Conservation (phyloP, 2,329 filamentous ascomycete genomes). For the Rhynchosporium agropyri region DNA sequence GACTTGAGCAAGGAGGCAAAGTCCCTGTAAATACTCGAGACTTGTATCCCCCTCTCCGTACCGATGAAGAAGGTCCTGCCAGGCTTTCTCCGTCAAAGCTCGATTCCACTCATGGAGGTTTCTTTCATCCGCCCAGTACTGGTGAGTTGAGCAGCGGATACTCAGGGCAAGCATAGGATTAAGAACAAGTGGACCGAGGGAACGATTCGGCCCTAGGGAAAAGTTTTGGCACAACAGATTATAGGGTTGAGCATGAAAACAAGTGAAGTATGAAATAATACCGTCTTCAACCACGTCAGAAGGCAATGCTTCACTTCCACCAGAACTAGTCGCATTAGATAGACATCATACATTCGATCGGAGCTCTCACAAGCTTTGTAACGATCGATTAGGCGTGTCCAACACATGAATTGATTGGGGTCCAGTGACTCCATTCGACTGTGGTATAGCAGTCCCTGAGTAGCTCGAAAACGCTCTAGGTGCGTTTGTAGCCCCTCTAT, state of each 20-base stretch:
- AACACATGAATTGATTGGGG: background rate
- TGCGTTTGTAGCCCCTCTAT: background rate
- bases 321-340: background rate
- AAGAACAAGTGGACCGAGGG: conserved; percentile 20
- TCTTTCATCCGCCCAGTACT: conserved; percentile 23
- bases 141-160: conserved; percentile 28
- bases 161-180: conserved; percentile 29
- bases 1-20: conserved; percentile 30
- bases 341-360: background rate
- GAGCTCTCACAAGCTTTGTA: background rate
- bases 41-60: conserved; percentile 28
- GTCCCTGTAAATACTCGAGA: conserved; percentile 27
- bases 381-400: background rate
- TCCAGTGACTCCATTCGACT: background rate
- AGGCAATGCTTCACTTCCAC: conserved; percentile 15
- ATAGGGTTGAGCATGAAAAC: conserved; percentile 31
- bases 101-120: conserved; percentile 19
- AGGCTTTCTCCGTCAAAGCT: conserved; percentile 23
- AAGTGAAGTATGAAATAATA: conserved; percentile 26
- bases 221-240: conserved; percentile 20
- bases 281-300: conserved; percentile 27
- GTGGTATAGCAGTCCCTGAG: background rate
- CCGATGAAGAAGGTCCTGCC: conserved; percentile 23
- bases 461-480: background rate
- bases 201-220: background rate